Evolutionary conservation across 257 asterid genomes (phyloP).

Genomic region (Fraxinus pennsylvanica): DNA sequence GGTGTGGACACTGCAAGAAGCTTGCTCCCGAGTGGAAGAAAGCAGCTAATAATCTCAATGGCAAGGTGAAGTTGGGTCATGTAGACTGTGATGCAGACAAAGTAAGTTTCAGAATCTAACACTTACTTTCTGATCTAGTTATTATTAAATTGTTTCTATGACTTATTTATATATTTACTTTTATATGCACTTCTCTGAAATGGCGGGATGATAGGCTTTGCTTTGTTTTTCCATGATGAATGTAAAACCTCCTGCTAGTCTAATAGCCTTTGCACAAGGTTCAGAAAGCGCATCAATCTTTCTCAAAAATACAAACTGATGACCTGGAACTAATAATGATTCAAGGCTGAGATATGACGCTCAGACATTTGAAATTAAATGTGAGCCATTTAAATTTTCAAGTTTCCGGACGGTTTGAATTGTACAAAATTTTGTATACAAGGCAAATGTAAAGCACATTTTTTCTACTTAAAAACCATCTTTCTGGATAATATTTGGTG

Average conservation of each 20-base stretch:
- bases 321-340: background rate
- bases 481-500: background rate
- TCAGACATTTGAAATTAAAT: background rate
- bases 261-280: background rate
- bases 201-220: background rate
- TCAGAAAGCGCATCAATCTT: background rate
- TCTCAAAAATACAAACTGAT: background rate
- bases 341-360: background rate
- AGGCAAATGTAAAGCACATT: background rate
- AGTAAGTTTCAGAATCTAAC: constrained; percentile 44
- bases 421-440: background rate
- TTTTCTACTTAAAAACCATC: background rate
- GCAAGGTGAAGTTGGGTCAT: constrained; percentile 95
- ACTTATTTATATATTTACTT: constrained; percentile 3
- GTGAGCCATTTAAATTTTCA: background rate
- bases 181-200: background rate
- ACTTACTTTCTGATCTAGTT: constrained; percentile 6
- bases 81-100: constrained; percentile 95
- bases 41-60: constrained; percentile 87
- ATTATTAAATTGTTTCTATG: constrained; percentile 1
- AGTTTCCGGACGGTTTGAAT: background rate
- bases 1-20: constrained; percentile 99
- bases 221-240: background rate
- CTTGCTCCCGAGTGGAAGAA: constrained; percentile 99
- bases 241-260: background rate